Percentiles rank a stretch among this genome's conserved stretches.
phyloP scores from a whole-genome alignment of 345 rosid genomes.

The Ricinus communis region DNA sequence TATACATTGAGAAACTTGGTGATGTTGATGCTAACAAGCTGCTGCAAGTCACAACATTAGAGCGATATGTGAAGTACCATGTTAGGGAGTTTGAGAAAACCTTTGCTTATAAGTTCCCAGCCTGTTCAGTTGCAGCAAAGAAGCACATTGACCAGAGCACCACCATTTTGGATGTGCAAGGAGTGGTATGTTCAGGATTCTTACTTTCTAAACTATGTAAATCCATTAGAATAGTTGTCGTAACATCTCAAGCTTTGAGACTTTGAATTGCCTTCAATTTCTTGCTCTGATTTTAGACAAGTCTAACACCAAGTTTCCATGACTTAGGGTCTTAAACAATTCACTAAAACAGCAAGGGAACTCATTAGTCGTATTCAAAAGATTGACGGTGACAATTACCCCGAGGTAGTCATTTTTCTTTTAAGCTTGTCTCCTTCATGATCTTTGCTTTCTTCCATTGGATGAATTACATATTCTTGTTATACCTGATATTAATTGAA shows the following conservation, averaged over 20 bases:
- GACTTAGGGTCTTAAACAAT: constrained; percentile 78
- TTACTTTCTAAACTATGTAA: too few relatives aligned
- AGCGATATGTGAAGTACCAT: constrained; percentile 78
- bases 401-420: too few relatives aligned
- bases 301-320: constrained; percentile 4
- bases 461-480: neutral
- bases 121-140: constrained; percentile 72
- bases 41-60: constrained; percentile 77
- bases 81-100: constrained; percentile 85
- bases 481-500: constrained; percentile 18
- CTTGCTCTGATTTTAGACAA: too few relatives aligned
- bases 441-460: neutral
- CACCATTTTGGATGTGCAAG: constrained; percentile 86
- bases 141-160: constrained; percentile 88
- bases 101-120: constrained; percentile 69
- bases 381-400: constrained; percentile 83
- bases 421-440: too few relatives aligned
- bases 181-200: constrained; percentile 66
- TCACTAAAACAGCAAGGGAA: constrained; percentile 83
- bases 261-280: too few relatives aligned
- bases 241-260: neutral
- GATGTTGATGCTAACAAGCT: constrained; percentile 79
- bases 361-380: constrained; percentile 66
- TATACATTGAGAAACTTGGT: constrained; percentile 80
- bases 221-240: neutral